phyloP scores from a whole-genome alignment of 2,329 filamentous ascomycete species.

The Penicillium sp. region DNA sequence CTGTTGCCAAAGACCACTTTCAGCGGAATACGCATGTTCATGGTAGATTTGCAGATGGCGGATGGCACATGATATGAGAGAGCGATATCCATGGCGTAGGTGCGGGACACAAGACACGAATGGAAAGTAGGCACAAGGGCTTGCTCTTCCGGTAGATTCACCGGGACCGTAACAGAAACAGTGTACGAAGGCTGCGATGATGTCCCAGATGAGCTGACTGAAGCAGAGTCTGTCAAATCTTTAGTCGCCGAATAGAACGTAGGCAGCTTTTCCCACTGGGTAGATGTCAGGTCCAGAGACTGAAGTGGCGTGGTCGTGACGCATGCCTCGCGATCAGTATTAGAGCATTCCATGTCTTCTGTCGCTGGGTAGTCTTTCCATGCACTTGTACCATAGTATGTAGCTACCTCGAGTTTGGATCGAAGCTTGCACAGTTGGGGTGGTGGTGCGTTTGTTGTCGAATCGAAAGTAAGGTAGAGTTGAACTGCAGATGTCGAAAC shows the following conservation, averaged over 20 bases:
- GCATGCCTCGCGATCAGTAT: slow-evolving; percentile 11
- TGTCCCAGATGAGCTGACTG: slow-evolving; percentile 3
- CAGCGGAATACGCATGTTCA: neutral
- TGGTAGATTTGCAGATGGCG: slow-evolving; percentile 1
- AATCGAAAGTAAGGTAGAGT: slow-evolving; percentile 14
- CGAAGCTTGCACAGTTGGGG: slow-evolving; percentile 10
- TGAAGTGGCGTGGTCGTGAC: slow-evolving; percentile 4
- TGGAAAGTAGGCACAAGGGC: slow-evolving; percentile 13
- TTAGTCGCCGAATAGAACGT: slow-evolving; percentile 1
- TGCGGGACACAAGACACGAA: slow-evolving; percentile 15
- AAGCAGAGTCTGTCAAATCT: neutral
- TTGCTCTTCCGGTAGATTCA: slow-evolving; percentile 4
- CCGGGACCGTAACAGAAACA: slow-evolving; percentile 7
- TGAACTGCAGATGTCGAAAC: slow-evolving; percentile 4
- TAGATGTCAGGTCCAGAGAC: slow-evolving; percentile 7
- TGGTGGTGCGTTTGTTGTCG: slow-evolving; percentile 8
- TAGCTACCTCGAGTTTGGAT: slow-evolving; percentile 11
- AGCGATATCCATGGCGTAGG: slow-evolving; percentile 10
- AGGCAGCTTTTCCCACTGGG: slow-evolving; percentile 14
- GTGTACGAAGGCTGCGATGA: slow-evolving; percentile 1
- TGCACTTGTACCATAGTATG: slow-evolving; percentile 11
- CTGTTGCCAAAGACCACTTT: neutral
- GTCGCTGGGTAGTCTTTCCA: slow-evolving; percentile 13
- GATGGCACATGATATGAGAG: slow-evolving; percentile 7
- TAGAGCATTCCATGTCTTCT: neutral